A percentile compares a stretch with the other conserved stretches of the same genome.
phyloP scores from a whole-genome alignment of 2,329 filamentous ascomycete species.

The Penicillium sp. region DNA sequence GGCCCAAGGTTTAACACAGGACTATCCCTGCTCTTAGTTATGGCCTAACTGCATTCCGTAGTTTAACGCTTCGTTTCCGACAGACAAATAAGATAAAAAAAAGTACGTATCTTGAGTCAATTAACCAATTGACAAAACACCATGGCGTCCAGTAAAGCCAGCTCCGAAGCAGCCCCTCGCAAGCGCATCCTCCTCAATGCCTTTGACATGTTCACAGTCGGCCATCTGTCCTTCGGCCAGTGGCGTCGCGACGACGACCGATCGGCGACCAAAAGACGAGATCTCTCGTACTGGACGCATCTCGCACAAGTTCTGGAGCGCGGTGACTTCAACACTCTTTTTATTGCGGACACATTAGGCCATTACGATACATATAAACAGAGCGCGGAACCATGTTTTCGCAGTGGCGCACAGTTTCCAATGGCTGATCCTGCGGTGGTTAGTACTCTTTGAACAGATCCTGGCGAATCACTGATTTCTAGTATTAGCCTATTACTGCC shows the following conservation, averaged over 20 bases:
- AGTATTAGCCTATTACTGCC: too few species aligned
- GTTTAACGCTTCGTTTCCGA: too few species aligned
- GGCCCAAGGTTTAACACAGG: too few species aligned
- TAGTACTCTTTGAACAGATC: too few species aligned
- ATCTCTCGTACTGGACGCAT: conserved; percentile 45
- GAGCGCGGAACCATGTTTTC: conserved; percentile 54
- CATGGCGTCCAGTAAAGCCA: too few species aligned
- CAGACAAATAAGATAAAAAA: too few species aligned
- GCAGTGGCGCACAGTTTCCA: conserved; percentile 64
- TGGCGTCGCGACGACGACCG: conserved; percentile 27
- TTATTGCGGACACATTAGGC: conserved; percentile 49
- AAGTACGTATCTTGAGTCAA: too few species aligned
- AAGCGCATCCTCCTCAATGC: conserved; percentile 33
- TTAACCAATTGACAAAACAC: too few species aligned
- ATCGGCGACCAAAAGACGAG: conserved; percentile 36
- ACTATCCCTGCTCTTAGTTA: too few species aligned
- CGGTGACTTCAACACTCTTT: conserved; percentile 49
- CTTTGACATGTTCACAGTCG: conserved; percentile 37
- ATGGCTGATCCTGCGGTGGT: conserved; percentile 56
- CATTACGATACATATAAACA: conserved; percentile 68
- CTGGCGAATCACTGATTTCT: too few species aligned
- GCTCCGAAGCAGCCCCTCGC: too few species aligned
- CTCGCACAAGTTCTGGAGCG: conserved; percentile 46
- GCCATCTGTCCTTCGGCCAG: conserved; percentile 36
- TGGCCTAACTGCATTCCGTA: too few species aligned